Evolutionary conservation across 371 early-diverging fungal species (phyloP).

Genomic region (Phascolomyces articulosus): DNA sequence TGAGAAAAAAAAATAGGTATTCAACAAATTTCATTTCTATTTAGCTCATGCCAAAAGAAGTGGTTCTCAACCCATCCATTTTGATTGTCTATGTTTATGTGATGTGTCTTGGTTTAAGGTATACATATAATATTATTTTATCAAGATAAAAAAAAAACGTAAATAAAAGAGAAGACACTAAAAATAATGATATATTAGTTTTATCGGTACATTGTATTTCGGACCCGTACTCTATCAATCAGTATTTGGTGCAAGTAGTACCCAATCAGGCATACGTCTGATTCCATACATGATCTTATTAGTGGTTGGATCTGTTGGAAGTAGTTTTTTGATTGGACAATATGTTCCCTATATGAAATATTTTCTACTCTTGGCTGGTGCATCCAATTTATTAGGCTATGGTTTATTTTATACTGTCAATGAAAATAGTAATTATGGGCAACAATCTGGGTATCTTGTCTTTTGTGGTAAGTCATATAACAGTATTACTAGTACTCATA

Average conservation of each 20-base stretch:
- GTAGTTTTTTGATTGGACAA: conserved; percentile 19
- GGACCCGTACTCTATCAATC: conserved; percentile 63
- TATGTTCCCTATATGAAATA: conserved; percentile 4
- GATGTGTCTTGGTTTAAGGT: conserved; percentile 66
- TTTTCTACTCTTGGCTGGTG: conserved; percentile 31
- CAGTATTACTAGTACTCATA: too few species aligned
- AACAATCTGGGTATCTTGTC: conserved; percentile 44
- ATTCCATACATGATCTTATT: conserved; percentile 47
- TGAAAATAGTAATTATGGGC: conserved; percentile 35
- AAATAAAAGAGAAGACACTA: too few species aligned
- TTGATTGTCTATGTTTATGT: conserved; percentile 18
- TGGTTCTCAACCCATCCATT: conserved; percentile 21
- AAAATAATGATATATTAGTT: conserved; percentile 16
- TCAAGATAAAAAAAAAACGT: too few species aligned
- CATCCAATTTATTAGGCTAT: conserved; percentile 39
- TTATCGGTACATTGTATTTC: conserved; percentile 74
- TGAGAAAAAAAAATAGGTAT: conserved; percentile 32
- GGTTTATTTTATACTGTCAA: conserved; percentile 47
- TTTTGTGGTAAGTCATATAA: conserved; percentile 39
- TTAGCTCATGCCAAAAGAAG: conserved; percentile 19
- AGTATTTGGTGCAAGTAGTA: conserved; percentile 44
- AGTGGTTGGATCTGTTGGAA: conserved; percentile 41
- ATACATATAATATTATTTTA: too few species aligned
- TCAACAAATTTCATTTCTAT: conserved; percentile 34
- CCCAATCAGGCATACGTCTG: conserved; percentile 41